These are phyloP conservation scores for Graphiopsis chlorocephala DNA, from an alignment of 2,329 filamentous ascomycete species.

Conservation along the genomic window DNA sequence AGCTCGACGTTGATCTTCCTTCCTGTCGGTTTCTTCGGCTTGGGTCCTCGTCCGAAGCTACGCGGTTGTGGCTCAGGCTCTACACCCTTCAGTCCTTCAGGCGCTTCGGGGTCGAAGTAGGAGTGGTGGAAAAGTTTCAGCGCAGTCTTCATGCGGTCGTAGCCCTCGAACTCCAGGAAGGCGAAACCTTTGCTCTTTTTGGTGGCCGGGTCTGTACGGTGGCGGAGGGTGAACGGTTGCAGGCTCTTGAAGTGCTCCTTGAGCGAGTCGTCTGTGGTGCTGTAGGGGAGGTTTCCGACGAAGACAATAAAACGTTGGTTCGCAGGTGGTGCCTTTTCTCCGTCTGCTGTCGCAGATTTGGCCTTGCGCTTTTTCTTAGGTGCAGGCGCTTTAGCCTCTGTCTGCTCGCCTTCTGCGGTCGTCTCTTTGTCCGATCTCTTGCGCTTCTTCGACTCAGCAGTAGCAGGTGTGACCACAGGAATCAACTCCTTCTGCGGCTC, in stretches of 20 bases:
- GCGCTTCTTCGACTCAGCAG: conserved; percentile 26
- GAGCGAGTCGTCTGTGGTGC: conserved; percentile 68
- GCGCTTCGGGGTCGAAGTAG: conserved; percentile 56
- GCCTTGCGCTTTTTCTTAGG: conserved; percentile 17
- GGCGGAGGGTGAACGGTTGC: conserved; percentile 66
- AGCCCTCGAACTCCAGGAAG: conserved; percentile 85
- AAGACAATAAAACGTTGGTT: conserved; percentile 68
- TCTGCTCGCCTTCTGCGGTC: neutral
- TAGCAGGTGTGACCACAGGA: conserved; percentile 13
- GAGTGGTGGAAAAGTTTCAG: conserved; percentile 88
- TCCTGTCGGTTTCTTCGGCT: conserved; percentile 47
- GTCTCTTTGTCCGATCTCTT: conserved; percentile 23
- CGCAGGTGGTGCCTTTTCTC: conserved; percentile 14
- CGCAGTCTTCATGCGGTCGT: conserved; percentile 88
- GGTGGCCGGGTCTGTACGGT: conserved; percentile 66
- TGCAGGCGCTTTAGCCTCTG: conserved; percentile 3
- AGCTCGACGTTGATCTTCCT: conserved; percentile 90
- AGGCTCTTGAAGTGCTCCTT: conserved; percentile 75
- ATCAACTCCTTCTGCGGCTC: conserved; percentile 21
- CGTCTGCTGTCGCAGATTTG: conserved; percentile 14
- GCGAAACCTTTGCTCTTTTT: conserved; percentile 71
- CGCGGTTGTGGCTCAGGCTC: conserved; percentile 14
- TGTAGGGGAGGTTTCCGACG: conserved; percentile 86
- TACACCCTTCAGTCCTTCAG: conserved; percentile 16
- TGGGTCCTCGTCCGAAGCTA: conserved; percentile 26